Base-by-base conservation (phyloP, 805 yeast species). In the Priceomyces melissophilus region DNA sequence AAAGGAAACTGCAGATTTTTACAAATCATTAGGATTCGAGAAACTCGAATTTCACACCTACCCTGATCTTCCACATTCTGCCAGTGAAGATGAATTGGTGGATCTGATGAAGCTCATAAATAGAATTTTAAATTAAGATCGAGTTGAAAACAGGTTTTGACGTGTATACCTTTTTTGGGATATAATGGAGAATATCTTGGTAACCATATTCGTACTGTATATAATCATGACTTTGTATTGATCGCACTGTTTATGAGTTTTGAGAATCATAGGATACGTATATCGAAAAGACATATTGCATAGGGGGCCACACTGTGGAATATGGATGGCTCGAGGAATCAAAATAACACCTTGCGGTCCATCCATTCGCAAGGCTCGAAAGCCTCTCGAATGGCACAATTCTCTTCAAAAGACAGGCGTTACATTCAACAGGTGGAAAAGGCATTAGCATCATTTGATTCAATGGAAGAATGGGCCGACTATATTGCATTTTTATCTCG, bases 391-490 rank as follows among this genome's bases (percentile, higher is more conserved):
- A 29, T 23, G 20, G 17, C 46, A 13, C 47, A 43, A 13, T 35
- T 39, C 28, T 39, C 73, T 39, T 63, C 89, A 1, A 80, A 81
- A 52, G 90, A 84, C 55, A 84, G 78, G 64, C 80, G 84, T 44
- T 84, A 81, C 54, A 66, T 71, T 14, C 70, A 77, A n/a, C 80
- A 75, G 42, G 75, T 91, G 10, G 91, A 85, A 39, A 77, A 82
- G 49, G 87, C 93, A 0, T 67, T 93, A 15, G 73, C 76, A 5
- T 71, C 78, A 13, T 91, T 91, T 66, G 96, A 87, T 39, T 66
- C 85, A 2, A 84, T 89, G 1, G 85, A 81, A 26, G 99, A 93
- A 67, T 93, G 99, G 99, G 98, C 99, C 10, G 99, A 93, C 58
- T 89, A 91, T 59, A 93, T 93, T 42, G 84, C 97, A 15, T 90